Evolutionary conservation across 192 early-diverging fungal species (phyloP), one percentile per base, ranked within the genome.

Genomic region (Radiomyces spectabilis): DNA sequence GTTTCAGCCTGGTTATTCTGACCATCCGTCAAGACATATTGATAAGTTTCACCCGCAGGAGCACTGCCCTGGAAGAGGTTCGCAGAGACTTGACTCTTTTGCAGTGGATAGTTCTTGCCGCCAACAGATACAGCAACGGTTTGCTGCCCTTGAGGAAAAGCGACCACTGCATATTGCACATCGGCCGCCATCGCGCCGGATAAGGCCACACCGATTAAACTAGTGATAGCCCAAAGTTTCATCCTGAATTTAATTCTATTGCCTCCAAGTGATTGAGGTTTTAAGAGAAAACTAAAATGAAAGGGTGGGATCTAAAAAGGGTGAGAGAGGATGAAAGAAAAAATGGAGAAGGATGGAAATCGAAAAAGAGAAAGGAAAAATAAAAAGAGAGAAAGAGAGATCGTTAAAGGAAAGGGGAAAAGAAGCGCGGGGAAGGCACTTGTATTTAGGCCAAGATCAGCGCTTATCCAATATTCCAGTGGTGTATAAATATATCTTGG

Each of bases 161-260:
- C 64, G 15, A 66, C 29, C n/a, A 66, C 64, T 4, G 57, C 53
- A 26, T 66, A 66, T 19, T 59, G 51, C 27, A 66, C 64, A 55
- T 66, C 64, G 12, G 64, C 64, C 8, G 57, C 64, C 7, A 54
- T 41, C 5, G 51, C 52, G 13, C 54, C 16, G 24, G 60, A 19
- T 27, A 48, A 12, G 24, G 15, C 38, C 38, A 39, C 38, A 12
- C 38, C 13, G 13, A 15, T 12, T 39, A 12, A 39, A 39, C 38
- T 39, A 18, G 9, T 26, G 7, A n/a, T 9, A 44, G n/a, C n/a
- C n/a, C n/a, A n/a, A n/a, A n/a, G n/a, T n/a, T n/a, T n/a, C n/a
- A n/a, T n/a, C n/a, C n/a, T n/a, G n/a, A n/a, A n/a, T n/a, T n/a
- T n/a, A n/a, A n/a, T n/a, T n/a, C n/a, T n/a, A n/a, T n/a, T n/a